Evolutionary conservation across 371 early-diverging fungal genomes (phyloP).

Genomic region (Syncephalastrum sp.): DNA sequence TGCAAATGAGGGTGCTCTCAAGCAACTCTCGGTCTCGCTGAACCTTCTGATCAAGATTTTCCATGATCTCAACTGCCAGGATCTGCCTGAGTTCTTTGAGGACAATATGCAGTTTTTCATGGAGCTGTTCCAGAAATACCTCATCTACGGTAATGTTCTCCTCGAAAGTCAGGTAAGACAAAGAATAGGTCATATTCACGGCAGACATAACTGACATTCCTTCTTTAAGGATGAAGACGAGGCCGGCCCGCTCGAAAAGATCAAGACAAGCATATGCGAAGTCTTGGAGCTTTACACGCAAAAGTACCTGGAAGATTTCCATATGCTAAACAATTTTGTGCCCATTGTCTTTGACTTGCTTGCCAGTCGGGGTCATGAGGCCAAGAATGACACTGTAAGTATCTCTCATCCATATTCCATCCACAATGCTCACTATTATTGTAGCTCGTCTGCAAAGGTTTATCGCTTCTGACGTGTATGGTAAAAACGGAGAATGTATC

Average conservation of each 20-base stretch:
- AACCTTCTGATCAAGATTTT: constrained; percentile 83
- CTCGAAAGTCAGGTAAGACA: constrained; percentile 60
- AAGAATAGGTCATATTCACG: neutral
- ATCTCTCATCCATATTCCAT: neutral
- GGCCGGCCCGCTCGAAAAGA: constrained; percentile 80
- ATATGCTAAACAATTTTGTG: constrained; percentile 75
- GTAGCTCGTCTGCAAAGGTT: constrained; percentile 84
- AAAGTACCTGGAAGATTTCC: constrained; percentile 89
- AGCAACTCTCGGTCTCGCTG: constrained; percentile 73
- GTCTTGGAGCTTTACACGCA: constrained; percentile 85
- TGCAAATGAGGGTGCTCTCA: constrained; percentile 60
- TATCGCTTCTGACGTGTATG: constrained; percentile 87
- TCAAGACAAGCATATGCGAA: constrained; percentile 89
- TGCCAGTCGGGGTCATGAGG: constrained; percentile 65
- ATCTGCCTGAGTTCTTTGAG: constrained; percentile 95
- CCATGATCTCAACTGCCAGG: constrained; percentile 91
- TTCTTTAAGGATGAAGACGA: constrained; percentile 76
- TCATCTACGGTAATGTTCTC: constrained; percentile 75
- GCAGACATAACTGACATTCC: neutral
- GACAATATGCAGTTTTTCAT: constrained; percentile 81
- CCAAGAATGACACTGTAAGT: constrained; percentile 79
- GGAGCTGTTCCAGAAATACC: constrained; percentile 80
- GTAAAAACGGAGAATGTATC: constrained; percentile 75
- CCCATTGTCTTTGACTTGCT: constrained; percentile 84
- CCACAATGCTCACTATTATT: constrained; percentile 3